Percentiles rank a stretch among this genome's conserved stretches.
phyloP scores from a whole-genome alignment of 1,284 basidiomycete genomes.

The Lignosus rhinocerotis region DNA sequence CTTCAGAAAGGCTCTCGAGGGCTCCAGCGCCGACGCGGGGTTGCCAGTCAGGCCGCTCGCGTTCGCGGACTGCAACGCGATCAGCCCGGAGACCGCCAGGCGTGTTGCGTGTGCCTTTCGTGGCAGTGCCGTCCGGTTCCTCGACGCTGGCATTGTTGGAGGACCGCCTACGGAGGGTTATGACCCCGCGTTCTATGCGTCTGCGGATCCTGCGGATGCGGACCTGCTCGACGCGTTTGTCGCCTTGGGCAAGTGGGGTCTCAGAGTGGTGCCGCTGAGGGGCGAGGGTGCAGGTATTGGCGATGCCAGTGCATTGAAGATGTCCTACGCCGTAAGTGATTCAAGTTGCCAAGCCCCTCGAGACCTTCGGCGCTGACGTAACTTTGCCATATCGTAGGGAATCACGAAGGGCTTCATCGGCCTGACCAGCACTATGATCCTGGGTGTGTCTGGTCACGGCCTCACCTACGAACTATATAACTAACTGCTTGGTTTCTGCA shows the following conservation, averaged over 20 bases:
- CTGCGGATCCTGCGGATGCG: constrained; percentile 39
- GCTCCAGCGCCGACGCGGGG: background rate
- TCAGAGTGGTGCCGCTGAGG: constrained; percentile 46
- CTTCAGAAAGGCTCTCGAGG: constrained; percentile 35
- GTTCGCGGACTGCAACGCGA: constrained; percentile 64
- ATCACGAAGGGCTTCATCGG: constrained; percentile 58
- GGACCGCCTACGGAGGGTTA: constrained; percentile 50
- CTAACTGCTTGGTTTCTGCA: background rate
- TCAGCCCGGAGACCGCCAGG: constrained; percentile 52
- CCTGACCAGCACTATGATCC: constrained; percentile 56
- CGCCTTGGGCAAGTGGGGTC: constrained; percentile 42
- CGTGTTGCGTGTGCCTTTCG: constrained; percentile 47
- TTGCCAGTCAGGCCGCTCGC: constrained; percentile 6
- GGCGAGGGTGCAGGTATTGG: constrained; percentile 52
- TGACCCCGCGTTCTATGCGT: constrained; percentile 58
- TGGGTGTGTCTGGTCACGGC: constrained; percentile 39
- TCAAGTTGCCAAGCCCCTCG: background rate
- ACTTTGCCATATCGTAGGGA: constrained; percentile 36
- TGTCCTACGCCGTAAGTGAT: constrained; percentile 58
- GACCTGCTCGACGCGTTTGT: constrained; percentile 45
- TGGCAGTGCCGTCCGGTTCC: constrained; percentile 42
- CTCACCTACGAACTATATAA: background rate
- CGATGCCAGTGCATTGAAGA: constrained; percentile 62
- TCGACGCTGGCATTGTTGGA: constrained; percentile 63
- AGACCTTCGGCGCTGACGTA: background rate